phyloP scores from a whole-genome alignment of 352 stramenopile species.

The Phytopythium delawarense region DNA sequence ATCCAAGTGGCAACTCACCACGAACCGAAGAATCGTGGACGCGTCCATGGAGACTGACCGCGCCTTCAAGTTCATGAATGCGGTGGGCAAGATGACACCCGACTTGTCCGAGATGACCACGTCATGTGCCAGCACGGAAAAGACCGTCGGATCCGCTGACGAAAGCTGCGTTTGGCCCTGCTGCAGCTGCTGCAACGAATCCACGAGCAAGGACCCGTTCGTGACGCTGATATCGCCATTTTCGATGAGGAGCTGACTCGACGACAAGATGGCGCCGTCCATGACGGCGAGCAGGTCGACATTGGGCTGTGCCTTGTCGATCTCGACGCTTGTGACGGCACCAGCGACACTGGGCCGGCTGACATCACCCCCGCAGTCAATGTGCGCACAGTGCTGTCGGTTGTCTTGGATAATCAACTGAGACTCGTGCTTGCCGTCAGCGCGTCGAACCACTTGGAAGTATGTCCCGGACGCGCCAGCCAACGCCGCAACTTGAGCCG shows the following conservation, averaged over 20 bases:
- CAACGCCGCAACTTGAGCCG: conserved; percentile 38
- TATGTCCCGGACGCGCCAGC: conserved; percentile 54
- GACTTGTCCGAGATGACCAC: conserved; percentile 39
- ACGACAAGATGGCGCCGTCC: conserved; percentile 47
- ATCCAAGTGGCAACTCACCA: conserved; percentile 34
- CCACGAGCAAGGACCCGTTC: conserved; percentile 49
- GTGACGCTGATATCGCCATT: conserved; percentile 36
- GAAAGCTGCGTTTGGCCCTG: not conserved
- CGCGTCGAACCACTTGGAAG: conserved; percentile 52
- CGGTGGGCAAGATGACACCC: conserved; percentile 35
- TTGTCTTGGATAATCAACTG: conserved; percentile 32
- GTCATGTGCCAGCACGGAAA: conserved; percentile 27
- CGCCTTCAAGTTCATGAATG: conserved; percentile 29
- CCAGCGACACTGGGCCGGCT: conserved; percentile 21
- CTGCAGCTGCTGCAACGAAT: conserved; percentile 17
- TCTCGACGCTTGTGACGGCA: conserved; percentile 41
- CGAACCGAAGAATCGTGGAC: conserved; percentile 35
- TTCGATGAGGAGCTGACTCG: conserved; percentile 23
- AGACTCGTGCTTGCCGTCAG: conserved; percentile 39
- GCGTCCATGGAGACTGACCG: conserved; percentile 53
- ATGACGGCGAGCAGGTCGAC: conserved; percentile 38
- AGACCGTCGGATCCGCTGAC: not conserved
- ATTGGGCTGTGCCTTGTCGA: conserved; percentile 16
- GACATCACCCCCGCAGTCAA: conserved; percentile 5
- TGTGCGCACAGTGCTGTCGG: conserved; percentile 2